Evolutionary conservation across 306 rosid species (phyloP).

Genomic region (Glycine tomentella): DNA sequence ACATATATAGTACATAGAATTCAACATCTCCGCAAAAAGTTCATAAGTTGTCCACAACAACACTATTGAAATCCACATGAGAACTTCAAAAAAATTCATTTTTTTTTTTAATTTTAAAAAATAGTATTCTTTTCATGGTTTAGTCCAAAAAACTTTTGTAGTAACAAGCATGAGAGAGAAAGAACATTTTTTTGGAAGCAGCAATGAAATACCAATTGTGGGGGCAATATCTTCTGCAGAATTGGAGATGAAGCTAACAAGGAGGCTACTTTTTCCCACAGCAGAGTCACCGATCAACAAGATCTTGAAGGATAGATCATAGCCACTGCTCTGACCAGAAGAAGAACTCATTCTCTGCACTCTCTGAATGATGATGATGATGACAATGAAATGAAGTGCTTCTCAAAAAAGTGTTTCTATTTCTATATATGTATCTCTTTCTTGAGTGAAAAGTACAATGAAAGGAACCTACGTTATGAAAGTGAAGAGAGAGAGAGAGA

Average conservation of each 20-base stretch:
- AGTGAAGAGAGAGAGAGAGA: conserved; percentile 34
- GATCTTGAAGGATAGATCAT: conserved; percentile 96
- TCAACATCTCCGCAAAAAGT: conserved; percentile 6
- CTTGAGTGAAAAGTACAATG: conserved; percentile 47
- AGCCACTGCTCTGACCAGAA: conserved; percentile 76
- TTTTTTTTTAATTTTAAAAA: not conserved
- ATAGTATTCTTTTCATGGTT: not conserved
- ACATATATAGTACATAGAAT: not conserved
- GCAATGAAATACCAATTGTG: conserved; percentile 75
- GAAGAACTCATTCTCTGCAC: conserved; percentile 72
- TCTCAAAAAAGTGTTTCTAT: conserved; percentile 35
- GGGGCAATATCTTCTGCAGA: conserved; percentile 71
- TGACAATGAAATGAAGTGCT: conserved; percentile 42
- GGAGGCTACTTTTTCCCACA: conserved; percentile 95
- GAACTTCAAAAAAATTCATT: not conserved
- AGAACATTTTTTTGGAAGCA: not conserved
- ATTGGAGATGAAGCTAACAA: conserved; percentile 84
- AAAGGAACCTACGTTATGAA: conserved; percentile 42
- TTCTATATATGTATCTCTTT: not conserved
- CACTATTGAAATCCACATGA: conserved; percentile 16
- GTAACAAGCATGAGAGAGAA: conserved; percentile 34
- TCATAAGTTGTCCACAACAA: conserved; percentile 10
- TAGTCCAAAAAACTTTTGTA: not conserved
- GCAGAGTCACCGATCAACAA: conserved; percentile 95
- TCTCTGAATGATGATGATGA: conserved; percentile 48